These are phyloP conservation scores for Fagopyrum homotropicum DNA, from an alignment of 148 eudicot genomes.

Conservation along the genomic window DNA sequence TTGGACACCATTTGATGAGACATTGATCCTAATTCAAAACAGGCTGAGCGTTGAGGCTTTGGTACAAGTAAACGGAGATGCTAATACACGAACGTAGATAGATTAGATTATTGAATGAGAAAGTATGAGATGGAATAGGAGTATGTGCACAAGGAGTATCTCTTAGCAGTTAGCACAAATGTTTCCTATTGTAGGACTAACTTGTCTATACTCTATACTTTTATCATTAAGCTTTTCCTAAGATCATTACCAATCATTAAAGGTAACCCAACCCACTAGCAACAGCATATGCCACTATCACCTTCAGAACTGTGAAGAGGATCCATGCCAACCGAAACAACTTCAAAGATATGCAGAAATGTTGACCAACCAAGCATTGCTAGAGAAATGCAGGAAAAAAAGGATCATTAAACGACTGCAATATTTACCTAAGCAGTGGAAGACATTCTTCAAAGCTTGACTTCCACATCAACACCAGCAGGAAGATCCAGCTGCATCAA, in stretches of 20 bases:
- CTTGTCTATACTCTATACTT: background rate
- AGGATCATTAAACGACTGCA: background rate
- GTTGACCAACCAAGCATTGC: background rate
- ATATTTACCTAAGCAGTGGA: constrained; percentile 13
- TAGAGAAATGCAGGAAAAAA: background rate
- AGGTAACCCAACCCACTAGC: background rate
- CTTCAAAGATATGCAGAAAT: no score
- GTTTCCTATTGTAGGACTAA: background rate
- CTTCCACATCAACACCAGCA: constrained; percentile 97
- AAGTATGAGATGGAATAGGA: background rate
- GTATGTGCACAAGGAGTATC: background rate
- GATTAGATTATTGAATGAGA: background rate
- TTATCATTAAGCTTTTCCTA: background rate
- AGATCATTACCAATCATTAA: background rate
- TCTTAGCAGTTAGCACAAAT: background rate
- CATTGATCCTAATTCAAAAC: background rate
- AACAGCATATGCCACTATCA: background rate
- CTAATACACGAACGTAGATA: background rate
- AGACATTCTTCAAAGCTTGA: constrained; percentile 56
- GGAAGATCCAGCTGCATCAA: constrained; percentile 97
- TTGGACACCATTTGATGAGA: background rate
- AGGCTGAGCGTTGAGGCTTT: no score
- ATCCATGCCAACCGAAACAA: background rate
- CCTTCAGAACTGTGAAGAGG: background rate
- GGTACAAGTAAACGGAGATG: no score